Conservation (phyloP, 2,329 filamentous ascomycete genomes). For the Colletotrichum tabaci region DNA sequence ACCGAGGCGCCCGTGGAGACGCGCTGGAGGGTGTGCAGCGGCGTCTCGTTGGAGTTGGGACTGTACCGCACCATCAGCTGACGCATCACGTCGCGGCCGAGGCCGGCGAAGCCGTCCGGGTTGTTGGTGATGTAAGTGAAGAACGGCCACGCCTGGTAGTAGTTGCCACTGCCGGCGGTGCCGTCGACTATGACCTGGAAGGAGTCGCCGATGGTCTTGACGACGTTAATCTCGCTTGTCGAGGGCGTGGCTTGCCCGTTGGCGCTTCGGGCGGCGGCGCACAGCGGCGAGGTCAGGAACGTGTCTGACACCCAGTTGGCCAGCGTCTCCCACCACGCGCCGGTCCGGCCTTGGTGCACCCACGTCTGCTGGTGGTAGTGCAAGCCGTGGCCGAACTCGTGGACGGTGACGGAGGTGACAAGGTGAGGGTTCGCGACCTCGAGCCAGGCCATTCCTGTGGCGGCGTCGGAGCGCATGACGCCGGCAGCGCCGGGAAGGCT, state of each 20-base stretch:
- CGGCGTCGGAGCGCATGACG: slow-evolving; percentile 58
- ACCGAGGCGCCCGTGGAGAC: slow-evolving; percentile 51
- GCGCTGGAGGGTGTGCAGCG: slow-evolving; percentile 62
- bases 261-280: slow-evolving; percentile 54
- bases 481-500: slow-evolving; percentile 56
- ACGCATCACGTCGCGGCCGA: slow-evolving; percentile 58
- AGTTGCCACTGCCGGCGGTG: slow-evolving; percentile 58
- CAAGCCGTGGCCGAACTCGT: slow-evolving; percentile 65
- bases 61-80: slow-evolving; percentile 62
- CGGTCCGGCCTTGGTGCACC: slow-evolving; percentile 61
- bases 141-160: slow-evolving; percentile 68
- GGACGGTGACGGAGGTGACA: slow-evolving; percentile 58
- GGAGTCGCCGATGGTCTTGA: slow-evolving; percentile 61
- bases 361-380: slow-evolving; percentile 61
- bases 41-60: slow-evolving; percentile 62
- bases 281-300: slow-evolving; percentile 61
- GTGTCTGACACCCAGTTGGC: slow-evolving; percentile 66
- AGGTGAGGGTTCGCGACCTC: slow-evolving; percentile 59
- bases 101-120: slow-evolving; percentile 58
- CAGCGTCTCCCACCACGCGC: slow-evolving; percentile 66
- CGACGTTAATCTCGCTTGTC: slow-evolving; percentile 56
- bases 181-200: slow-evolving; percentile 51
- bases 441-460: slow-evolving; percentile 58
- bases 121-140: slow-evolving; percentile 64
- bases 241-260: slow-evolving; percentile 49